Evolutionary conservation across 257 asterid genomes (phyloP), one percentile per base, ranked within the genome.

Genomic region (Pogostemon cablin): DNA sequence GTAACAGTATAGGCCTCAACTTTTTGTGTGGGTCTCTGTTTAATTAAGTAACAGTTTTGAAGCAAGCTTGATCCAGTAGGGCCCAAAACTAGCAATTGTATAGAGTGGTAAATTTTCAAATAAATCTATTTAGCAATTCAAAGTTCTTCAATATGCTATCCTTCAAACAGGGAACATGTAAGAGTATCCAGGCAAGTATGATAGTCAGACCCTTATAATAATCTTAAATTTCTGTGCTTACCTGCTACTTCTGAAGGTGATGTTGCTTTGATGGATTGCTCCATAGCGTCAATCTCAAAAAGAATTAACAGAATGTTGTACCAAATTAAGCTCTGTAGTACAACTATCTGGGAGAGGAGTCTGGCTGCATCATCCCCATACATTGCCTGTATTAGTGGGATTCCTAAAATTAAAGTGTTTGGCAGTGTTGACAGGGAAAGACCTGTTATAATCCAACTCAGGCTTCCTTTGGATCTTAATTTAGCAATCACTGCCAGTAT

Each of bases 321-420:
- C 98, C 98, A 92, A 72, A 92, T 75, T 67, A 92, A 80, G 82
- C 97, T 90, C 63, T 92, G 98, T 8, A 92, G 69, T 38, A 88
- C 93, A 71, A 92, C 85, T 66, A 92, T 86, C 90, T 90, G 98
- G 6, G 75, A 77, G 58, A 92, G 71, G 65, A 85, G 65, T 35
- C 35, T 46, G 9, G 81, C 90, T 54, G 93, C 86, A 62, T 83
- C 93, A 65, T 69, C 87, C 62, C 93, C 97, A 61, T 88, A 92
- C 92, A 92, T 88, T 56, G 97, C 96, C 80, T 61, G 81, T 68
- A 92, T 48, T 8, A 92, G 68, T 32, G 98, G 97, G 73, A 92
- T 91, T 65, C 98, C 98, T 61, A 92, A 48, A 59, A 92, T 77
- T 48, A 92, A 75, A 8, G 98, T 86, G 59, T 92, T 92, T 38